These are phyloP conservation scores for Zygosaccharomyces rouxii DNA, from an alignment of 805 yeast species.

Conservation along the genomic window DNA sequence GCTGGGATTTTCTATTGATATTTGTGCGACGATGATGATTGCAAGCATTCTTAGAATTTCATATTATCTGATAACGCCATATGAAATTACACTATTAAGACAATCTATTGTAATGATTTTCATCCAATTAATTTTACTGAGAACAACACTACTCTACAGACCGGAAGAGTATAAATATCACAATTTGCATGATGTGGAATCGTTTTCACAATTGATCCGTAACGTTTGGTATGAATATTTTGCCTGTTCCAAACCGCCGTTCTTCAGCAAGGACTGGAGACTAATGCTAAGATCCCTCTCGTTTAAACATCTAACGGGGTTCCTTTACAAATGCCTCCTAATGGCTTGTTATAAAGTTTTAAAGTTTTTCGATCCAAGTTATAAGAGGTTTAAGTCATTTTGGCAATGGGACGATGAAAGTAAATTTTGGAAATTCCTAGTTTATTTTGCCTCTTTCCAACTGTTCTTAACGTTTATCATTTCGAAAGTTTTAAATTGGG, in stretches of 20 bases:
- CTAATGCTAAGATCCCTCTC: conserved; percentile 22
- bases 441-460: conserved; percentile 41
- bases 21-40: conserved; percentile 85
- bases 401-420: conserved; percentile 80
- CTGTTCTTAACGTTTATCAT: conserved; percentile 31
- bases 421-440: conserved; percentile 61
- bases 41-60: conserved; percentile 69
- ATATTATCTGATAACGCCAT: conserved; percentile 75
- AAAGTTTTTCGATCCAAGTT: conserved; percentile 66
- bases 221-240: conserved; percentile 35
- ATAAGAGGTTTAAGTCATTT: conserved; percentile 57
- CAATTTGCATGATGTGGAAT: conserved; percentile 36
- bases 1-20: conserved; percentile 83
- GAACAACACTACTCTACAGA: conserved; percentile 58
- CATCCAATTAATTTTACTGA: conserved; percentile 63
- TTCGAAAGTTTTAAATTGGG: conserved; percentile 36
- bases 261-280: conserved; percentile 31
- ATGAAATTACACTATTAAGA: conserved; percentile 69
- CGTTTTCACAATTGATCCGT: conserved; percentile 28
- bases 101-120: conserved; percentile 84
- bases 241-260: conserved; percentile 19
- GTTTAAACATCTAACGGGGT: conserved; percentile 20
- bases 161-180: conserved; percentile 41
- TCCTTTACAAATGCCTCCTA: conserved; percentile 25
- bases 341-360: conserved; percentile 40